Evolutionary conservation across 2,329 filamentous ascomycete species (phyloP).

Genomic region (Penicillium sp.): DNA sequence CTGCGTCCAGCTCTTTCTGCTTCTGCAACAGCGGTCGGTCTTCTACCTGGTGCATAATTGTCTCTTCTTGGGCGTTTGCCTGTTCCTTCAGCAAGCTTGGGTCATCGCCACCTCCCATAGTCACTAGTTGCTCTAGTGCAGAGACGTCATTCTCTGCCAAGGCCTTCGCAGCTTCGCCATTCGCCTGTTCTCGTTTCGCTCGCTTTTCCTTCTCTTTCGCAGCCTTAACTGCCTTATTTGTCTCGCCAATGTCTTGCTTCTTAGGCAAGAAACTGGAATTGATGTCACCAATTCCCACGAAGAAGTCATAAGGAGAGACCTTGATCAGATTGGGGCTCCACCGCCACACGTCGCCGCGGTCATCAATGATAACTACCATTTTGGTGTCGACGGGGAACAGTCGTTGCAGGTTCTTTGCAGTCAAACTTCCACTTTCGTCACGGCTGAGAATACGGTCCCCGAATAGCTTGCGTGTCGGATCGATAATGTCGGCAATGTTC

Average conservation of each 20-base stretch:
- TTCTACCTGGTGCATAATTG: conserved; percentile 81
- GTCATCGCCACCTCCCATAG: conserved; percentile 70
- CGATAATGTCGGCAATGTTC: conserved; percentile 87
- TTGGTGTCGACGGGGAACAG: conserved; percentile 95
- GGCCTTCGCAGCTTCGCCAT: conserved; percentile 31
- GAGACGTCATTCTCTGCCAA: conserved; percentile 44
- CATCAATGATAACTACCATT: conserved; percentile 99
- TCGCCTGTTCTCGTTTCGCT: conserved; percentile 28
- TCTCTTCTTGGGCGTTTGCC: conserved; percentile 79
- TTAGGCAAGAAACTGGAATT: conserved; percentile 96
- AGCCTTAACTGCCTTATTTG: conserved; percentile 40
- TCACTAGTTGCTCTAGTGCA: conserved; percentile 71
- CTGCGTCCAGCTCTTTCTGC: conserved; percentile 85
- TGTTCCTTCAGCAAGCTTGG: conserved; percentile 69
- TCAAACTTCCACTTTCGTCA: conserved; percentile 93
- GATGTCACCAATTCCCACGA: conserved; percentile 96
- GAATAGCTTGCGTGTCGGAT: conserved; percentile 84
- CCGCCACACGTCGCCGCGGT: conserved; percentile 92
- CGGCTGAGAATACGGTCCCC: conserved; percentile 93
- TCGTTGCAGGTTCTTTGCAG: conserved; percentile 82
- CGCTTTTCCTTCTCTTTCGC: conserved; percentile 27
- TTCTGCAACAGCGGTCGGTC: conserved; percentile 87
- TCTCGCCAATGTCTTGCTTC: conserved; percentile 54
- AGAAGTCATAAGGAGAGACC: conserved; percentile 94
- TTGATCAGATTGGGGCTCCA: conserved; percentile 93